Evolutionary conservation across 1,139 yeast genomes (phyloP), one percentile per base, ranked within the genome.

Genomic region (Scheffersomyces cryptocercus): DNA sequence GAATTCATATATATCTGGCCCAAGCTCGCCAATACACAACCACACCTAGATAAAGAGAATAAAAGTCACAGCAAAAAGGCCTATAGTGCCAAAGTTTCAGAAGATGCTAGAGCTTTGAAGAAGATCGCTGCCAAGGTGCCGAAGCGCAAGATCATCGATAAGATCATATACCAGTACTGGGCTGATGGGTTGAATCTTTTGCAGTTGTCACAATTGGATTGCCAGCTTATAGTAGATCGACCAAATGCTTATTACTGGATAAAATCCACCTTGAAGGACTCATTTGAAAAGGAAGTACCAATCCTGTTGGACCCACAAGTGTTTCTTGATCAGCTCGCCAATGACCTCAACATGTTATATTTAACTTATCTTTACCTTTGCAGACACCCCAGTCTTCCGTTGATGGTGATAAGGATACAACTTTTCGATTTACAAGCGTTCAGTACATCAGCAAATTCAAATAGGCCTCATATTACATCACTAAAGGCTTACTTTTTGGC

Each of bases 161-260:
- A 65, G 38, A 65, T 85, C 11, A 49, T 84, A 7, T 70, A 67
- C 33, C 81, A 81, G 29, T 80, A 70, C 55, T 87, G 90, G 82
- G 70, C 78, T 1, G 54, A 66, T 3, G 95, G 95, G 0, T 62
- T 87, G 39, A 86, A 84, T 52, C 62, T 86, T 5, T 69, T 81
- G 14, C 96, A 88, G 56, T 59, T 83, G 37, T 85, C 95, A 0
- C 91, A 86, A 51, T 65, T 86, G 7, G 95, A 88, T 53, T 79
- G 86, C 45, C 86, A 82, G 52, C 58, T 76, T 37, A 67, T 86
- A 34, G 77, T 85, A 4, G 85, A 83, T 52, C 73, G 75, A 39
- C 84, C 88, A 0, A 64, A 67, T 35, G 50, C 70, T 0, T 76
- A 69, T 51, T 62, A 62, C 20, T 87, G 95, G 91, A 67, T 75